phyloP scores from a whole-genome alignment of 1,284 basidiomycete genomes.

The Papiliotrema fonsecae region DNA sequence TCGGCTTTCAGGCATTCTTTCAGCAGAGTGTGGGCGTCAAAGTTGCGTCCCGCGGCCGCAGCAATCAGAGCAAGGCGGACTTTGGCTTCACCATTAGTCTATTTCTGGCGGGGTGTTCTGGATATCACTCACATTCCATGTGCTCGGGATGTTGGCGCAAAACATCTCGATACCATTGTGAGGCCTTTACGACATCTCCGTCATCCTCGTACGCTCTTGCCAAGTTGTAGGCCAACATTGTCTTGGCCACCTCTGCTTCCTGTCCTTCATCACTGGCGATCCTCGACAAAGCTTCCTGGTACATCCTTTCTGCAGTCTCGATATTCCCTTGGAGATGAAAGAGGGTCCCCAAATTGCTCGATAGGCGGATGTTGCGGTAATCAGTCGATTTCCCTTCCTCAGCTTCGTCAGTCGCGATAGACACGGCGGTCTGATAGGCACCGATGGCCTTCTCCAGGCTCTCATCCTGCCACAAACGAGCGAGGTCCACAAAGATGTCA shows the following conservation, averaged over 20 bases:
- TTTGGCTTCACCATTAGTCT: constrained; percentile 60
- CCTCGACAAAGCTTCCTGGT: constrained; percentile 47
- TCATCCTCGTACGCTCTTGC: constrained; percentile 80
- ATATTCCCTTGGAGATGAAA: constrained; percentile 65
- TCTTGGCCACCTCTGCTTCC: constrained; percentile 58
- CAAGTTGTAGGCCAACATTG: constrained; percentile 80
- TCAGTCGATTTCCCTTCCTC: constrained; percentile 19
- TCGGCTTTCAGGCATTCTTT: constrained; percentile 64
- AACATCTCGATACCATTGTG: constrained; percentile 78
- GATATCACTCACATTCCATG: constrained; percentile 67
- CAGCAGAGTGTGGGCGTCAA: constrained; percentile 76
- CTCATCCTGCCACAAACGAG: constrained; percentile 77
- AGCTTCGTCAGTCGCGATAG: constrained; percentile 33
- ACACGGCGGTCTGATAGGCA: constrained; percentile 68
- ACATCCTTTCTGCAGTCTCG: constrained; percentile 51
- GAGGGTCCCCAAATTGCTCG: constrained; percentile 78
- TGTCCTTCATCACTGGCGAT: constrained; percentile 51
- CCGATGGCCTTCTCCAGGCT: constrained; percentile 65
- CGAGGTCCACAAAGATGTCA: constrained; percentile 81
- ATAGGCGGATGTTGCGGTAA: constrained; percentile 47
- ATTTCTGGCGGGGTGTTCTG: not conserved
- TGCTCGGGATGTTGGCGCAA: constrained; percentile 84
- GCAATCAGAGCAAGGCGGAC: constrained; percentile 79
- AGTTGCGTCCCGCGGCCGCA: constrained; percentile 60
- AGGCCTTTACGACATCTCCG: constrained; percentile 65